Percentiles rank a stretch among this genome's conserved stretches.
These are phyloP conservation scores for Hura crepitans DNA, from an alignment of 441 rosid species.

Conservation along the genomic window DNA sequence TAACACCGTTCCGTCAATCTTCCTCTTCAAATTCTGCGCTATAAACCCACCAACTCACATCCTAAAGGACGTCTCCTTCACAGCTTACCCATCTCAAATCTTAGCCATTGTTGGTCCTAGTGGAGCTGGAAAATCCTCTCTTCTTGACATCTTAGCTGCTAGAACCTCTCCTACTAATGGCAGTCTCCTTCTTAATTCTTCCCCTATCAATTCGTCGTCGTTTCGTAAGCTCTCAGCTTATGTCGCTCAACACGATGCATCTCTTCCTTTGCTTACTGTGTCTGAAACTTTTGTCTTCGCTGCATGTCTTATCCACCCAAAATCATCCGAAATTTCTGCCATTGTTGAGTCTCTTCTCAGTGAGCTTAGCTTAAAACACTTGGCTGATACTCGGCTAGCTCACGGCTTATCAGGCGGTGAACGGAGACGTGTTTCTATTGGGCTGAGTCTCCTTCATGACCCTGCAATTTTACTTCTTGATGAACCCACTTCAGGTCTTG, in stretches of 20 bases:
- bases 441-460: conserved; percentile 77
- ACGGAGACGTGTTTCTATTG: conserved; percentile 76
- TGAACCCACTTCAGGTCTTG: conserved; percentile 87
- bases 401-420: conserved; percentile 75
- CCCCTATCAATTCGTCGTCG: conserved; percentile 63
- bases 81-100: conserved; percentile 74
- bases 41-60: conserved; percentile 46
- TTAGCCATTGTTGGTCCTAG: conserved; percentile 94
- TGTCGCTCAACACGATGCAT: conserved; percentile 80
- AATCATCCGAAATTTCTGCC: conserved; percentile 30
- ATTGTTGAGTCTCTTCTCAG: conserved; percentile 51
- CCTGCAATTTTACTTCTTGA: conserved; percentile 79
- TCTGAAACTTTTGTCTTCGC: conserved; percentile 65
- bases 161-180: conserved; percentile 69
- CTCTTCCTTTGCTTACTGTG: conserved; percentile 70
- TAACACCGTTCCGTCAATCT: conserved; percentile 22
- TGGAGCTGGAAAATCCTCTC: conserved; percentile 90
- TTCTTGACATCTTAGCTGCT: conserved; percentile 81
- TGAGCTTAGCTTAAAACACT: conserved; percentile 58
- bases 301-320: conserved; percentile 59
- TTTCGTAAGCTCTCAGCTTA: conserved; percentile 80
- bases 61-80: conserved; percentile 60
- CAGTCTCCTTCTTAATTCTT: conserved; percentile 56
- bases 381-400: conserved; percentile 47
- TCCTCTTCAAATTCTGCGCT: conserved; percentile 34